Conservation (phyloP, 257 asterid genomes). For the Ilex asprella region DNA sequence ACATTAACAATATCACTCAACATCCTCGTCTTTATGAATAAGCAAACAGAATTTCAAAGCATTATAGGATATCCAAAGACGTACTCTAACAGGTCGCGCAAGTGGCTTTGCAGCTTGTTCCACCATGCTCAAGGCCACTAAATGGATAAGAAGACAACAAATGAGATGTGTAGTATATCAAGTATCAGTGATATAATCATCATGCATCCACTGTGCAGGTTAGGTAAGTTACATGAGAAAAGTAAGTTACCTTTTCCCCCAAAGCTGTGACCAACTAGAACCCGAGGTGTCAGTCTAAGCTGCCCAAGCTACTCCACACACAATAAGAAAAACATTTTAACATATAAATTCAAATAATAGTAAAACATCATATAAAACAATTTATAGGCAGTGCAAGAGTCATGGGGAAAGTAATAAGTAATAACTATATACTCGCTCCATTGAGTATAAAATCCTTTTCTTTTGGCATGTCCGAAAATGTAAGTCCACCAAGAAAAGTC, state of each 20-base stretch:
- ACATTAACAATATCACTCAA: neutral
- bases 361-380: no score
- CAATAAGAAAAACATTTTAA: conserved; percentile 15
- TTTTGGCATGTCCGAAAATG: no score
- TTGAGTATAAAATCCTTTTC: no score
- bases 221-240: conserved; percentile 4
- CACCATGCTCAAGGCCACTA: conserved; percentile 98
- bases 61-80: conserved; percentile 6
- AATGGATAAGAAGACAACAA: conserved; percentile 18
- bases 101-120: conserved; percentile 96
- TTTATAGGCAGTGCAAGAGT: no score
- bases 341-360: neutral
- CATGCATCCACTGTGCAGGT: neutral
- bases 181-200: neutral
- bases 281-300: conserved; percentile 89
- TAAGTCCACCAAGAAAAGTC: no score
- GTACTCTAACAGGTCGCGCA: conserved; percentile 96
- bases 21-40: neutral
- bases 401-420: no score
- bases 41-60: no score
- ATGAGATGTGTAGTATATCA: conserved; percentile 3
- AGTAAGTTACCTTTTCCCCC: conserved; percentile 87
- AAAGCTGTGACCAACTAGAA: conserved; percentile 94
- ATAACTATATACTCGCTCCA: no score
- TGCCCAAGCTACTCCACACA: conserved; percentile 55